Conservation (phyloP, 192 early-diverging fungal species). For the Chytriomyces hyalinus region DNA sequence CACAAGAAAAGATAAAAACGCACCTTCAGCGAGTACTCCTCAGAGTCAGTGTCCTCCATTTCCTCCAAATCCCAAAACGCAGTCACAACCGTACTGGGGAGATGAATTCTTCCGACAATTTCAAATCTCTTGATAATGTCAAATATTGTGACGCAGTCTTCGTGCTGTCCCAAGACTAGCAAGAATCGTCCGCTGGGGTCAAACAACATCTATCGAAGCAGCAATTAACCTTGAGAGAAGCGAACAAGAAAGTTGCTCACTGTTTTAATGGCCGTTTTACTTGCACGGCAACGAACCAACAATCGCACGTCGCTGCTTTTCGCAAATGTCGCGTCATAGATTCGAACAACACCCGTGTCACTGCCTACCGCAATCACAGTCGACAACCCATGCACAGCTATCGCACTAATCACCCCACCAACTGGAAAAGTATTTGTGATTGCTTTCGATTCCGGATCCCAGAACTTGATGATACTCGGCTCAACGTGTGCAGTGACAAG, state of each 20-base stretch:
- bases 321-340: constrained; percentile 37
- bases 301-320: constrained; percentile 28
- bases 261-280: constrained; percentile 25
- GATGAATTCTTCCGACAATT: constrained; percentile 40
- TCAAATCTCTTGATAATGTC: constrained; percentile 38
- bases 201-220: constrained; percentile 40
- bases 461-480: constrained; percentile 31
- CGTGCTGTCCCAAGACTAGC: constrained; percentile 26
- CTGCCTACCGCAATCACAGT: constrained; percentile 47
- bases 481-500: constrained; percentile 34
- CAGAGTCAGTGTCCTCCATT: constrained; percentile 12
- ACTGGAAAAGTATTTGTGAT: not conserved
- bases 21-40: not conserved
- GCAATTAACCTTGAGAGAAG: constrained; percentile 1
- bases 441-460: constrained; percentile 36
- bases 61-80: constrained; percentile 52
- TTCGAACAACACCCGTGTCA: constrained; percentile 41
- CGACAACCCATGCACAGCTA: constrained; percentile 33
- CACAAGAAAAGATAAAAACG: not conserved
- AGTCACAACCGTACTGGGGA: constrained; percentile 7
- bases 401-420: not conserved
- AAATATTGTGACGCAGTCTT: constrained; percentile 30
- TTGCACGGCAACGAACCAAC: constrained; percentile 39
- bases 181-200: constrained; percentile 53
- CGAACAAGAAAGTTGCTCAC: constrained; percentile 6